A percentile compares a stretch with the other conserved stretches of the same genome.
Evolutionary conservation across 108 stramenopile species (phyloP).

Genomic region (Nannochloropsis oceanica): DNA sequence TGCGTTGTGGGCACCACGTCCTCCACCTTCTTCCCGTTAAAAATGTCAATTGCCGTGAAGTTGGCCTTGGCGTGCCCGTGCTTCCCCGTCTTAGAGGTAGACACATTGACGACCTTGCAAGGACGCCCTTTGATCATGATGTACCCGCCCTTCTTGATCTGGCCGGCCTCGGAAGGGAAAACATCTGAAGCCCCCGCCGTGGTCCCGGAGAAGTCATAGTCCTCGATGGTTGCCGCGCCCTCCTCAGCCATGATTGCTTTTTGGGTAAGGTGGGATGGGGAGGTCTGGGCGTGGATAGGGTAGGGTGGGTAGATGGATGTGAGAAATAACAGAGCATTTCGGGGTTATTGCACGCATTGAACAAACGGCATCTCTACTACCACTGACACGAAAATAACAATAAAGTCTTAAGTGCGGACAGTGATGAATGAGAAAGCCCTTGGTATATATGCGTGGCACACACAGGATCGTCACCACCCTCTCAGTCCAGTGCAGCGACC

Average conservation of each 20-base stretch:
- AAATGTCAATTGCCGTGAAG: slow-evolving; percentile 91
- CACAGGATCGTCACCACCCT: no score
- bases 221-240: slow-evolving; percentile 36
- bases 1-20: slow-evolving; percentile 97
- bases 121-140: slow-evolving; percentile 78
- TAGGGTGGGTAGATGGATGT: background rate
- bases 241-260: slow-evolving; percentile 6
- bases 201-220: slow-evolving; percentile 40
- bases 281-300: background rate
- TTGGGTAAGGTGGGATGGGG: background rate
- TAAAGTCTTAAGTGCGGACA: no score
- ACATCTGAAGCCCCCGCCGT: slow-evolving; percentile 41
- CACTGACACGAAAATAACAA: no score
- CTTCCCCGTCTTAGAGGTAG: slow-evolving; percentile 99
- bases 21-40: slow-evolving; percentile 97
- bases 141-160: slow-evolving; percentile 44
- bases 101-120: slow-evolving; percentile 95
- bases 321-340: background rate
- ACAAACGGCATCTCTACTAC: no score
- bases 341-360: no score
- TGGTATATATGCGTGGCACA: no score
- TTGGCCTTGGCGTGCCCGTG: slow-evolving; percentile 99
- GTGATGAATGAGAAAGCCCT: no score
- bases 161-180: slow-evolving; percentile 39
- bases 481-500: no score